Evolutionary conservation across 257 asterid genomes (phyloP), one percentile per base, ranked within the genome.

Genomic region (Fraxinus americana): DNA sequence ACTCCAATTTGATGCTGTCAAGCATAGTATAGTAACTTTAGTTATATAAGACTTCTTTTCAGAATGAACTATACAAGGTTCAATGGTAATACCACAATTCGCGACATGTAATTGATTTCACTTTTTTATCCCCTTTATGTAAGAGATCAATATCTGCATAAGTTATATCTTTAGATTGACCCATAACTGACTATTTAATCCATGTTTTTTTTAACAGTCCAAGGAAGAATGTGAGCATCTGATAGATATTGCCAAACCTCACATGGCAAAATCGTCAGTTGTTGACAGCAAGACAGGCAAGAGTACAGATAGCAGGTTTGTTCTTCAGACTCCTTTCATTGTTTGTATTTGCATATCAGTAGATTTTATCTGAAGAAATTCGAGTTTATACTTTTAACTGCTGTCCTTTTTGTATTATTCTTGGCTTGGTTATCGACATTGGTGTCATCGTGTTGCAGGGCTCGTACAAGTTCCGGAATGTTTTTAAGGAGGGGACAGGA

Each of bases 401-500:
- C 43, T 74, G 50, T 61, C 70, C 36, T 35, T 67, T 11, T 63
- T 35, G 16, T 17, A 32, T 30, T 2, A 21, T 78, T 63, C 41
- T 75, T 32, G 54, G 38, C 35, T 66, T 38, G 27, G 78, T 25
- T 30, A 65, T 2, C 8, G 70, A 45, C 75, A 75, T 76, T 72
- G 75, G 80, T 59, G 29, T 61, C 27, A n/a, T 71, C 27, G 30
- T 73, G 29, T 86, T 78, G 21, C 83, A 94, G 98, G 92, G 96
- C 87, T 48, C 99, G 99, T 25, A 94, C 98, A 74, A 94, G 94
- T 78, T 88, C 91, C 7, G 97, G 96, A 68, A 89, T 82, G 88
- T 92, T 89, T 82, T 81, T 94, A 77, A 82, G 79, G 75, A 88
- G 96, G 82, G 96, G 94, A 29, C 80, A 85, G 48, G 96, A 92